A percentile compares a stretch with the other conserved stretches of the same genome.
These are phyloP conservation scores for Zoysia japonica DNA, from an alignment of 176 grass and related monocot species.

Conservation along the genomic window DNA sequence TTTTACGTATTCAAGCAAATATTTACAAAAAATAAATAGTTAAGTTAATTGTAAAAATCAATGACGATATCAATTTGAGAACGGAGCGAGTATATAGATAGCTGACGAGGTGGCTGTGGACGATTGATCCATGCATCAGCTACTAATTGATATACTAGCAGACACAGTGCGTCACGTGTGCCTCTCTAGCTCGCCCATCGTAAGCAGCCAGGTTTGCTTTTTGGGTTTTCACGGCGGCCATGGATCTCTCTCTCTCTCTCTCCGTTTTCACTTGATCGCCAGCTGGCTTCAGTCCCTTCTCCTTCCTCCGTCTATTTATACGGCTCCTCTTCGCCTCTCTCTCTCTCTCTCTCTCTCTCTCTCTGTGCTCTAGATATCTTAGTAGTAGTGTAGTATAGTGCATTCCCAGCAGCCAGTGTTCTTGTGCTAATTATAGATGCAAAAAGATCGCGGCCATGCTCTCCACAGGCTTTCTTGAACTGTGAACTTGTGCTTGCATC, in stretches of 20 bases:
- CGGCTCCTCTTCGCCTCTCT: not conserved
- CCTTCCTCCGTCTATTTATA: constrained; percentile 14
- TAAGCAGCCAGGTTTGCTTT: not conserved
- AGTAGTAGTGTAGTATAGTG: not conserved
- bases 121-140: too few relatives aligned
- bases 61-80: too few relatives aligned
- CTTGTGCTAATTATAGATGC: not conserved
- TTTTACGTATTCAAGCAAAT: too few relatives aligned
- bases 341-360: not conserved
- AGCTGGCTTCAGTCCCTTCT: not conserved
- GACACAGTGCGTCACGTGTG: not conserved
- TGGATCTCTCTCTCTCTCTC: not conserved
- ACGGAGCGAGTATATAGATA: too few relatives aligned
- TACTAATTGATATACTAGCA: not conserved
- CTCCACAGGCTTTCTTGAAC: constrained; percentile 98
- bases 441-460: constrained; percentile 52
- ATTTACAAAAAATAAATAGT: too few relatives aligned
- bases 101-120: too few relatives aligned
- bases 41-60: not conserved
- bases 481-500: constrained; percentile 48
- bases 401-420: not conserved
- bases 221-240: not conserved
- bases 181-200: not conserved
- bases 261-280: not conserved
- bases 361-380: not conserved